Conservation (phyloP, 1,284 basidiomycete genomes). For the Moesziomyces antarcticus region DNA sequence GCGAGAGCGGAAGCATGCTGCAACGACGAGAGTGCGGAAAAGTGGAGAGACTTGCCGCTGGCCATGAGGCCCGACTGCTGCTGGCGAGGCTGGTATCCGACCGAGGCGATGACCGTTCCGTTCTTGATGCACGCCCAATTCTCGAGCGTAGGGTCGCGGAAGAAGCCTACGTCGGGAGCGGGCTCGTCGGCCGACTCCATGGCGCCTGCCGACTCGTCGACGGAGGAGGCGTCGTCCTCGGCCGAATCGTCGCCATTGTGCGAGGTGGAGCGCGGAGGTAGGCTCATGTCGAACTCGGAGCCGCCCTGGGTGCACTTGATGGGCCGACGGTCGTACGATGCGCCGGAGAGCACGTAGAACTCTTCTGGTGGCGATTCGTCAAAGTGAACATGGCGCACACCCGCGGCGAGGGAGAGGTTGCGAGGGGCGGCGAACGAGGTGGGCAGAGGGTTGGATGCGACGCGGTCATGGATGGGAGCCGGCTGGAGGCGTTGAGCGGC, state of each 20-base stretch:
- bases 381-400: conserved; percentile 51
- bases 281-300: conserved; percentile 54
- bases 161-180: conserved; percentile 37
- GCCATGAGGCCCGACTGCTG: conserved; percentile 47
- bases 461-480: conserved; percentile 21
- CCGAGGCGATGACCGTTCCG: conserved; percentile 35
- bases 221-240: conserved; percentile 37
- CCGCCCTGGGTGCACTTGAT: conserved; percentile 60
- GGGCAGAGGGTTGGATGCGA: conserved; percentile 28
- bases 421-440: conserved; percentile 33
- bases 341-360: conserved; percentile 47
- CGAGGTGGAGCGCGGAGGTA: conserved; percentile 40
- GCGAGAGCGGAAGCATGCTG: conserved; percentile 36
- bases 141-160: conserved; percentile 29
- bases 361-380: conserved; percentile 51
- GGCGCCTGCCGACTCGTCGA: conserved; percentile 9
- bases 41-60: conserved; percentile 46
- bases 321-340: conserved; percentile 53
- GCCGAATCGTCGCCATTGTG: conserved; percentile 38
- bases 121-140: conserved; percentile 60
- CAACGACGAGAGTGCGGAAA: conserved; percentile 37
- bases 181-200: conserved; percentile 32
- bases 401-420: conserved; percentile 15
- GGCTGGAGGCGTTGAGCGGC: conserved; percentile 18
- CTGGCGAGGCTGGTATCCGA: conserved; percentile 41